These are phyloP conservation scores for Xylariaceae sp. DNA, from an alignment of 2,329 filamentous ascomycete species.

Conservation along the genomic window DNA sequence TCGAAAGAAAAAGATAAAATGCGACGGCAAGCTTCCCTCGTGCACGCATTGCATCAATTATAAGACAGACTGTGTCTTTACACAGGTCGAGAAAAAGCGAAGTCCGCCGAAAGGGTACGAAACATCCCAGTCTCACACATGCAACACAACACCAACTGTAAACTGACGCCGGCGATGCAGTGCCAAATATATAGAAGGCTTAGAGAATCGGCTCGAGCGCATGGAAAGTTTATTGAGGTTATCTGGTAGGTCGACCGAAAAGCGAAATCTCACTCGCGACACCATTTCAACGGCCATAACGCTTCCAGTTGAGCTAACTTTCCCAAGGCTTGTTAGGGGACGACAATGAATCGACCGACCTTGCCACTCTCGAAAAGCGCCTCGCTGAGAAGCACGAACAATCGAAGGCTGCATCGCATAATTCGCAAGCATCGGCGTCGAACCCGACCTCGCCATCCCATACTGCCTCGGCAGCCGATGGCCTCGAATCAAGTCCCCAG, in stretches of 20 bases:
- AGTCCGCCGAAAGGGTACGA: conserved; percentile 91
- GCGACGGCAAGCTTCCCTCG: conserved; percentile 89
- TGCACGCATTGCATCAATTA: conserved; percentile 97
- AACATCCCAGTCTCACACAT: neutral
- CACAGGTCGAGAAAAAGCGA: conserved; percentile 97
- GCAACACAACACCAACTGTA: neutral
- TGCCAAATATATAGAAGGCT: conserved; percentile 94
- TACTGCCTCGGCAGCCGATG: conserved; percentile 41
- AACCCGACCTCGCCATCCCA: conserved; percentile 51
- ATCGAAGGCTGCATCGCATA: conserved; percentile 47
- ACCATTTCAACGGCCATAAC: neutral
- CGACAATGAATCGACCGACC: conserved; percentile 81
- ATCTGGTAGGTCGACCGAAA: conserved; percentile 53
- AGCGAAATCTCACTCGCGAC: too few relatives aligned
- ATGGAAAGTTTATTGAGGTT: conserved; percentile 91
- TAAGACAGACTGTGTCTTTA: conserved; percentile 96
- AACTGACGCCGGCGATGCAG: conserved; percentile 39
- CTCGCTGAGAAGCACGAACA: conserved; percentile 54
- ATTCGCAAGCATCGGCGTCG: conserved; percentile 44
- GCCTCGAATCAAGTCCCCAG: conserved; percentile 44
- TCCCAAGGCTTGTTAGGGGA: conserved; percentile 68
- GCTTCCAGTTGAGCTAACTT: conserved; percentile 21
- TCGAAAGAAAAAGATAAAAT: conserved; percentile 66
- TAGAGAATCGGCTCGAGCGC: conserved; percentile 89
- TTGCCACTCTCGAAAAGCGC: conserved; percentile 81